phyloP scores from a whole-genome alignment of 2,329 filamentous ascomycete species.

The Diplodia sapinea region DNA sequence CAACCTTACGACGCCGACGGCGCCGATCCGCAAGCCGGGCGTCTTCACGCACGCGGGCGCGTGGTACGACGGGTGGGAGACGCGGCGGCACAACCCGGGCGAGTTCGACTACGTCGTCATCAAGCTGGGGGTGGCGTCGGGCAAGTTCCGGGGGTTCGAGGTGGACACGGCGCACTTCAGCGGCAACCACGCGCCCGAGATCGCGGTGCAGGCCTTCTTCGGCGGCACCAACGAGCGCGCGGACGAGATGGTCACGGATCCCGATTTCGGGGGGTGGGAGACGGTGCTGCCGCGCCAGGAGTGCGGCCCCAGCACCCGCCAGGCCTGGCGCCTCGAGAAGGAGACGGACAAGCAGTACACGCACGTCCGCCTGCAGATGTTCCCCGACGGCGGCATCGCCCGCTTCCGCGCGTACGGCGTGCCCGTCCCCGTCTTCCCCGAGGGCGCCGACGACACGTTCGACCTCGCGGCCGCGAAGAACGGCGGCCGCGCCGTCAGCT shows the following conservation, averaged over 20 bases:
- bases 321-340: conserved; percentile 70
- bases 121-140: conserved; percentile 67
- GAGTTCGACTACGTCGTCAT: conserved; percentile 66
- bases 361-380: conserved; percentile 82
- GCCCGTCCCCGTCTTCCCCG: conserved; percentile 76
- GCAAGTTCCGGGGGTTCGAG: conserved; percentile 74
- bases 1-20: conserved; percentile 64
- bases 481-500: conserved; percentile 75
- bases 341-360: conserved; percentile 71
- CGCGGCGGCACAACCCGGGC: conserved; percentile 63
- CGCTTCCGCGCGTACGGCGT: conserved; percentile 78
- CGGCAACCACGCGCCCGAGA: conserved; percentile 80
- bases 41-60: conserved; percentile 65
- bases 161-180: conserved; percentile 82
- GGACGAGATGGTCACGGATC: conserved; percentile 63
- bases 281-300: conserved; percentile 71
- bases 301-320: conserved; percentile 75
- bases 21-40: conserved; percentile 62
- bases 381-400: conserved; percentile 83
- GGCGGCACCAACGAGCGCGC: conserved; percentile 53
- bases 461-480: conserved; percentile 81
- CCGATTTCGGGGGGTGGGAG: conserved; percentile 64
- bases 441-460: conserved; percentile 67
- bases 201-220: conserved; percentile 79
- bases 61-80: conserved; percentile 71